A percentile compares a stretch with the other conserved stretches of the same genome.
Conservation (phyloP, 169 alveolate species). For the Eimeria acervulina region DNA sequence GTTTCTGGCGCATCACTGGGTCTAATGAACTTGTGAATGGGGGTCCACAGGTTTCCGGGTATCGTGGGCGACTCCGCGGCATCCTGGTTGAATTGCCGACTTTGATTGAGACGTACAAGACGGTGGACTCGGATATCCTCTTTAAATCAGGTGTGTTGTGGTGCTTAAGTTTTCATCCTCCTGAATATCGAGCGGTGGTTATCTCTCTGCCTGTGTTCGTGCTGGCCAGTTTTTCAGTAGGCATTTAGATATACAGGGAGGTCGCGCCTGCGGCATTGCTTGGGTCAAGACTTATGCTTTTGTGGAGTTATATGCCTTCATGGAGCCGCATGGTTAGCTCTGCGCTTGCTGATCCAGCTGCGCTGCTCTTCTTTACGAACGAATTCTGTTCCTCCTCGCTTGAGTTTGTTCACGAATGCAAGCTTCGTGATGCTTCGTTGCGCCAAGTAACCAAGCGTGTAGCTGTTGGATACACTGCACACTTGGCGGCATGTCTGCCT, state of each 20-base stretch:
- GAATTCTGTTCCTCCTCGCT: background rate
- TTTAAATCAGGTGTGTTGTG: slow-evolving; percentile 88
- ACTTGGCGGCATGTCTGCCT: background rate
- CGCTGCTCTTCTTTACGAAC: background rate
- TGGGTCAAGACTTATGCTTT: background rate
- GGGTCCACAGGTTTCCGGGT: slow-evolving; percentile 62
- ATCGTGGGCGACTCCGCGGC: slow-evolving; percentile 85
- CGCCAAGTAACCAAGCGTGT: background rate
- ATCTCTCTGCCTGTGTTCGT: background rate
- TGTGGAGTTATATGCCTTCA: background rate
- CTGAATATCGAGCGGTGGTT: background rate
- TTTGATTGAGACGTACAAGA: slow-evolving; percentile 91
- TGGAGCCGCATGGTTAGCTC: background rate
- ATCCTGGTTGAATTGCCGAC: slow-evolving; percentile 92
- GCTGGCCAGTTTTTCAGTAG: background rate
- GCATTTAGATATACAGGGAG: background rate
- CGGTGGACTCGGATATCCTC: slow-evolving; percentile 91
- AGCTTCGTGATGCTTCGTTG: background rate
- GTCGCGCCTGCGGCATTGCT: background rate
- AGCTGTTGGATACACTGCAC: background rate
- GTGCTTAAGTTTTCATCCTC: background rate
- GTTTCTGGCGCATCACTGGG: background rate
- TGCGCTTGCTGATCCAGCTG: background rate
- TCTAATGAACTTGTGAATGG: background rate
- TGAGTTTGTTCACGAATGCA: background rate